phyloP scores from a whole-genome alignment of 2,329 filamentous ascomycete species.

The Onygena corvina region DNA sequence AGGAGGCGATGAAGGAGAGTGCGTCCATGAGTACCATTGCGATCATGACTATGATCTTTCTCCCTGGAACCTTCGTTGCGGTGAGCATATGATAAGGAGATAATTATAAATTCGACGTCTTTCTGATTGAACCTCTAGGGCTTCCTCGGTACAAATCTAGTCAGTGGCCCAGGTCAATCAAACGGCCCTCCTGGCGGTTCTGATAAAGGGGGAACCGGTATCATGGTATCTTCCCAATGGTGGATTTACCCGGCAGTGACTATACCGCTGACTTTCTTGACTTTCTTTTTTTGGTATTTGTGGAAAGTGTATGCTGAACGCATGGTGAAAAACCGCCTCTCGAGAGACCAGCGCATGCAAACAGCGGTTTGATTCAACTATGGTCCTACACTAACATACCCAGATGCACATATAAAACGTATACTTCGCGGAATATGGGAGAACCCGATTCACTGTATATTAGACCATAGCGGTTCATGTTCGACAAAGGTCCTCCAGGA shows the following conservation, averaged over 20 bases:
- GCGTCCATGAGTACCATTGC: constrained; percentile 31
- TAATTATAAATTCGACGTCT: background rate
- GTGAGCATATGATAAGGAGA: constrained; percentile 2
- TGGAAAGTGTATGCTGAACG: constrained; percentile 13
- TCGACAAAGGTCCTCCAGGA: constrained; percentile 5
- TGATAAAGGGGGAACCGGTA: background rate
- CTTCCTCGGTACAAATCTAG: constrained; percentile 11
- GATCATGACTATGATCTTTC: constrained; percentile 31
- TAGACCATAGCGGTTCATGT: background rate
- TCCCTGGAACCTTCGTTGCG: constrained; percentile 34
- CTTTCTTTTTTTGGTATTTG: constrained; percentile 9
- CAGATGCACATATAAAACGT: background rate
- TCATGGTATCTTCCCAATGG: constrained; percentile 11
- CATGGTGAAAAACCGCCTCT: constrained; percentile 9
- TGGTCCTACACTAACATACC: background rate
- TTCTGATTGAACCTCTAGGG: constrained; percentile 2
- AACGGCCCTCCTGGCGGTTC: background rate
- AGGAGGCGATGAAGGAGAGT: constrained; percentile 23
- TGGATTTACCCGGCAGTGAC: constrained; percentile 15
- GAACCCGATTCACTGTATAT: background rate
- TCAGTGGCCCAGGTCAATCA: constrained; percentile 3
- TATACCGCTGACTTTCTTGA: constrained; percentile 14
- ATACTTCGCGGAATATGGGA: background rate
- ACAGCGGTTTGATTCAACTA: background rate
- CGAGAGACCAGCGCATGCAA: background rate